Evolutionary conservation across 73 alveolate species (phyloP), one percentile per base, ranked within the genome.

Genomic region (Breviolum minutum): DNA sequence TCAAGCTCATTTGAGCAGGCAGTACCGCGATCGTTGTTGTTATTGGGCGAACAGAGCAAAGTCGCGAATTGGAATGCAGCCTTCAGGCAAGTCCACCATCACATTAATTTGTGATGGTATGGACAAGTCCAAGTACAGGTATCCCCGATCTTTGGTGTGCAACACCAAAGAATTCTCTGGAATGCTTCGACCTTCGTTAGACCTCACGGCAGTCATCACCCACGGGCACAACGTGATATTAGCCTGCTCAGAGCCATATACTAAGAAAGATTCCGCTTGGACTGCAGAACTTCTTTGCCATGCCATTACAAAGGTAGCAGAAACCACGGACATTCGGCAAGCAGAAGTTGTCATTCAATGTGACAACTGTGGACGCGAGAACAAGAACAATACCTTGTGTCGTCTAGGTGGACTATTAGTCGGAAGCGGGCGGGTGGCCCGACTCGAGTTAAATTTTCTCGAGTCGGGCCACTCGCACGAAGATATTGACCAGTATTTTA

Each of bases 321-420:
- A 12, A 63, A 20, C 2, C 1, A n/a, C 74, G 8, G 92, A 85
- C 32, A 2, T 85, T 20, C 94, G 94, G 16, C 20, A 29, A 9
- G 10, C 17, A 3, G 29, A 85, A 13, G 12, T 85, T 13, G 17
- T 11, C 29, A 6, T 62, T 0, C 94, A 85, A 24, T 7, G 8
- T 12, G 94, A 85, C 63, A 85, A 85, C 19, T 85, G 80, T n/a
- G 76, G 94, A 20, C 63, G 94, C 16, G 94, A 85, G 48, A 62
- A 9, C 11, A 85, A 85, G 19, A 85, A 85, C 80, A 24, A 85
- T 13, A 63, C 64, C 14, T 6, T 63, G 0, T 10, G 11, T 20
- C 76, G 94, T 9, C 5, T 85, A 2, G 79, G 64, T 2, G 94
- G 76, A 62, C 27, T 85, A 16, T 0, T 62, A 79, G 27, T 63